Percentiles rank a stretch among this genome's conserved stretches.
Conservation (phyloP, 306 rosid genomes). For the Gleditsia sinensis region DNA sequence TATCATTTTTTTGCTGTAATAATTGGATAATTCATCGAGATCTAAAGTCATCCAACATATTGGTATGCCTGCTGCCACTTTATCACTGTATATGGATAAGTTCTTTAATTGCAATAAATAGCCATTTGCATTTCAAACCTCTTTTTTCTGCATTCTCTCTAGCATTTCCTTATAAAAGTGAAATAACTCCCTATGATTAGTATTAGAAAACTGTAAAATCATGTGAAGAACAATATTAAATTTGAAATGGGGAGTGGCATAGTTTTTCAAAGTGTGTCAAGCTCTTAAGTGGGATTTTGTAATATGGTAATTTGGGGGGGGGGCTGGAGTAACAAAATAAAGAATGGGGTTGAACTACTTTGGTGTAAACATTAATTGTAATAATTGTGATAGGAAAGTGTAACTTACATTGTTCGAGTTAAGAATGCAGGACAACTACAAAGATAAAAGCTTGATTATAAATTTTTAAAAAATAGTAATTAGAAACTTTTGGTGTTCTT, state of each 20-base stretch:
- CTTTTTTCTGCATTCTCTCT: no score
- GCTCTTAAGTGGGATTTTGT: no score
- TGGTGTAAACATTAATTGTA: neutral
- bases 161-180: no score
- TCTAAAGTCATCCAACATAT: constrained; percentile 88
- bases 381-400: neutral
- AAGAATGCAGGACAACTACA: constrained; percentile 1
- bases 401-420: neutral
- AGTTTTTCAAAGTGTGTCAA: no score
- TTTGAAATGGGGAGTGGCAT: no score
- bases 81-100: constrained; percentile 1
- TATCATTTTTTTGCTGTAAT: constrained; percentile 51
- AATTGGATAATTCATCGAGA: constrained; percentile 95
- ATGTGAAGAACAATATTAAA: no score
- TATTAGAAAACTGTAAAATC: no score
- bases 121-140: no score
- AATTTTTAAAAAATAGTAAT: neutral
- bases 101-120: constrained; percentile 3
- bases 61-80: constrained; percentile 72
- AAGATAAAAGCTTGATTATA: neutral
- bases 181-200: no score
- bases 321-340: no score
- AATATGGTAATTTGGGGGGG: no score
- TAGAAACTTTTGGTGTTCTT: neutral
- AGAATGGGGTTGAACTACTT: no score